Base-by-base conservation (phyloP, 2,329 filamentous ascomycete genomes). In the Setomelanomma holmii region DNA sequence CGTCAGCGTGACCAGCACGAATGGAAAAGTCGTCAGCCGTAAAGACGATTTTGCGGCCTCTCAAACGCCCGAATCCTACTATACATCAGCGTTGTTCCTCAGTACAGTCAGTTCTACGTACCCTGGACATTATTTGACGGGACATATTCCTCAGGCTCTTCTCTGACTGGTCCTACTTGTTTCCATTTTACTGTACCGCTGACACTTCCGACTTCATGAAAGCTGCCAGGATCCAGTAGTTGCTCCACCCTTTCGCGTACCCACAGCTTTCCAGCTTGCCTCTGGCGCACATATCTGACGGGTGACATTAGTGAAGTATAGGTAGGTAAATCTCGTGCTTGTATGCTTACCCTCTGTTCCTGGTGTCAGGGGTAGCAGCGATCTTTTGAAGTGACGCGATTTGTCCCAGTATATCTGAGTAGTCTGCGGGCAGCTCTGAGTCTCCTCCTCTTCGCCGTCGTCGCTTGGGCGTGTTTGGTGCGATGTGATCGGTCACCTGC, bases 1-100 rank as follows among this genome's bases (percentile, higher is more conserved):
- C 86, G 70, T 88, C 86, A 0, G 85, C 84, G 75, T 88, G 86
- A 1, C 86, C 86, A 22, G 84, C 84, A 5, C 86, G 76, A 22
- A 88, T 81, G 1, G 80, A 83, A 58, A 87, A 88, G 64, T 88
- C 86, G 63, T 88, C 85, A 0, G 84, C 85, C 0, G 86, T 87
- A 42, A 88, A 81, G 0, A 87, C 73, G 3, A 88, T 76, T 47
- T 80, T 79, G 34, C 85, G 73, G 0, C 82, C 82, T 17, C 77
- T 69, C 21, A 87, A 63, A 40, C 73, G 76, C 2, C 84, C 84
- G 48, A 82, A 80, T 0, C 83, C 68, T 65, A 22, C 3, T 2
- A 34, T 2, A 14, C 4, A 44, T 64, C 17, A 66, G 42, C 21
- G 36, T 23, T 17, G 12, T 1, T 11, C 10, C 5, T 10, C 2